A percentile compares a stretch with the other conserved stretches of the same genome.
Conservation (phyloP, 306 rosid species). For the Pterocarpus macrocarpus region DNA sequence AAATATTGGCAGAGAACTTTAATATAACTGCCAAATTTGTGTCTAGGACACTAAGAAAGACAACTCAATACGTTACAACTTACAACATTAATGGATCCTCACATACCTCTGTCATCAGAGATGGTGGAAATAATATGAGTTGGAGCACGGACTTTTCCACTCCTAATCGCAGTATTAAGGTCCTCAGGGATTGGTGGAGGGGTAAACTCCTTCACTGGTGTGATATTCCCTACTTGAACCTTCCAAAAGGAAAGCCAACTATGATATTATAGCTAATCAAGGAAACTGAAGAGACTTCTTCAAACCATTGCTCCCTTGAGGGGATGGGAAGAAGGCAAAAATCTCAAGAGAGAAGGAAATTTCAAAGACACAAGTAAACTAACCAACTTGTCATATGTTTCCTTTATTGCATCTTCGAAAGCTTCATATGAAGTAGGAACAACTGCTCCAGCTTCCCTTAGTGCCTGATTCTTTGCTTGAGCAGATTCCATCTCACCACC, state of each 20-base stretch:
- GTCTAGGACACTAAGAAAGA: constrained; percentile 2
- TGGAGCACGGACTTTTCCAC: constrained; percentile 95
- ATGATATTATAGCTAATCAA: constrained; percentile 15
- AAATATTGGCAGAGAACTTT: constrained; percentile 41
- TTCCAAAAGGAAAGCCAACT: constrained; percentile 42
- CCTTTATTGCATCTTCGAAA: constrained; percentile 74
- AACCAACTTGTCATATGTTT: constrained; percentile 80
- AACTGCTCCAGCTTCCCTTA: constrained; percentile 85
- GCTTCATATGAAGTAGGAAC: constrained; percentile 92
- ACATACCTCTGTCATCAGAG: constrained; percentile 88
- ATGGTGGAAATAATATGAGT: constrained; percentile 93
- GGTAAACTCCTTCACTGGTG: constrained; percentile 72
- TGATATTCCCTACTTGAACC: constrained; percentile 69
- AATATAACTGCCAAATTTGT: constrained; percentile 34
- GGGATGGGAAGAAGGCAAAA: neutral
- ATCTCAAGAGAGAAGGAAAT: constrained; percentile 9
- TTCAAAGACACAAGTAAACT: constrained; percentile 48
- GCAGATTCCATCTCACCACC: constrained; percentile 96
- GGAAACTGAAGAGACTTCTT: constrained; percentile 25
- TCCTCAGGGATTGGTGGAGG: constrained; percentile 97
- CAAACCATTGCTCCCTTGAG: neutral
- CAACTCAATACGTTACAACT: neutral
- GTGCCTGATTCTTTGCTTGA: constrained; percentile 89
- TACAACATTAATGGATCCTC: constrained; percentile 10
- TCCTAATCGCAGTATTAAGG: constrained; percentile 80